Base-by-base conservation (phyloP, 108 stramenopile genomes). In the Epithemia pelagica region DNA sequence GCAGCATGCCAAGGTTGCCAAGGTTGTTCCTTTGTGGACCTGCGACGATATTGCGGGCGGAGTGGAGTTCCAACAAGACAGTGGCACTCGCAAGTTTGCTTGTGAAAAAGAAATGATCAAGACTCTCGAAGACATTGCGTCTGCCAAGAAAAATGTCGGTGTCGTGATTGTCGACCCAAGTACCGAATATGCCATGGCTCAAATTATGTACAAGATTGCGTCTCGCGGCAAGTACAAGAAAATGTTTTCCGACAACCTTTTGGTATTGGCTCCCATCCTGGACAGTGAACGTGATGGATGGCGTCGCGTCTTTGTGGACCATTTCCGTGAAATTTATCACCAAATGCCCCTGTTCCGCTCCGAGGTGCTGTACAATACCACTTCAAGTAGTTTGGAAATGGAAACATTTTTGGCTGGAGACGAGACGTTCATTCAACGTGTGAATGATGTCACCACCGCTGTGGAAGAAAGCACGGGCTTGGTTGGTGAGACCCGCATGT, bases 81-180 rank as follows among this genome's bases (percentile, higher is more conserved):
- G 32, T 0, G 7, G 27, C 21, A 31, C 37, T 7, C 30, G 18
- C n/a, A 71, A 74, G 69, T 61, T 56, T 28, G 67, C 26, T 10
- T 83, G 82, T 68, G 82, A 83, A 58, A 74, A 58, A 21, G 21
- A 65, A 57, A 27, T 74, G 15, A 1, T 66, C 0, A 22, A 52
- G 30, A 23, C 26, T 7, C 56, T 58, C 15, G 10, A 46, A 46
- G 37, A 5, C 5, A 5, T 46, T 5, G n/a, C n/a, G n/a, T n/a
- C n/a, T n/a, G n/a, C n/a, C 52, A 57, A 54, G 10, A 56, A 68
- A 24, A 57, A 67, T n/a, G 28, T 75, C 25, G 51, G 71, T 51
- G 65, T 70, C 30, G 26, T 82, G 0, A 59, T 78, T 18, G n/a
- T 82, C 28, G 81, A 82, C 63, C 31, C 25, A 3, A 24, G 23